Base-by-base conservation (phyloP, 352 stramenopile species). In the Pythium grandisporangium region DNA sequence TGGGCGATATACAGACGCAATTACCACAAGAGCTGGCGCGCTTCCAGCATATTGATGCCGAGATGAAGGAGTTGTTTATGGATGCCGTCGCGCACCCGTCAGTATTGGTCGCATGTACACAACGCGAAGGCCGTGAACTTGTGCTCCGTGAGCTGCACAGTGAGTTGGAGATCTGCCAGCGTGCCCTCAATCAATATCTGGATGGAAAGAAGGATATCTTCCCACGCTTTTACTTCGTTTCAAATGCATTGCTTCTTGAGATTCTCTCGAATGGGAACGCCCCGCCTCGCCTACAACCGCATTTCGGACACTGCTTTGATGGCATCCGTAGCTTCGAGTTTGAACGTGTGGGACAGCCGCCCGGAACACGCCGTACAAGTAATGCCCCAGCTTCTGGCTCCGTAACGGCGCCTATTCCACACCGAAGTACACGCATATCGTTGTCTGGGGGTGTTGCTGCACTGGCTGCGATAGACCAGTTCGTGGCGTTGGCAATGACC, bases 121-220 rank as follows among this genome's bases (percentile, higher is more conserved):
- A 81, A 21, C 67, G 73, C 1, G 82, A 95, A 22, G 83, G 82
- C 2, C 74, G 85, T 11, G 89, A 90, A 46, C 52, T 70, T 29
- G 55, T 86, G 39, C 66, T 97, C 4, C 73, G 70, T 13, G 74
- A 89, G 1, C 81, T 96, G 46, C 76, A 85, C 11, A 53, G 72
- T 22, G 91, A 95, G 51, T 70, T 98, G 13, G 93, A 98, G 55
- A 74, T 97, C 36, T 98, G 94, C 29, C 89, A 98, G 45, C 97
- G 97, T 54, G 93, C 88, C 21, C 63, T 98, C 4, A 97, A 98
- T 48, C 80, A 97, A 53, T 98, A 98, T 49, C 69, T 98, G 14
- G 88, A 97, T 39, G 87, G 88, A 37, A 98, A 98, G 65, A 98
- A 98, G 59, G 95, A 97, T 42, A 87, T 96, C 5, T 96, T 97